phyloP scores from a whole-genome alignment of 441 rosid species.

The Melastoma candidum region DNA sequence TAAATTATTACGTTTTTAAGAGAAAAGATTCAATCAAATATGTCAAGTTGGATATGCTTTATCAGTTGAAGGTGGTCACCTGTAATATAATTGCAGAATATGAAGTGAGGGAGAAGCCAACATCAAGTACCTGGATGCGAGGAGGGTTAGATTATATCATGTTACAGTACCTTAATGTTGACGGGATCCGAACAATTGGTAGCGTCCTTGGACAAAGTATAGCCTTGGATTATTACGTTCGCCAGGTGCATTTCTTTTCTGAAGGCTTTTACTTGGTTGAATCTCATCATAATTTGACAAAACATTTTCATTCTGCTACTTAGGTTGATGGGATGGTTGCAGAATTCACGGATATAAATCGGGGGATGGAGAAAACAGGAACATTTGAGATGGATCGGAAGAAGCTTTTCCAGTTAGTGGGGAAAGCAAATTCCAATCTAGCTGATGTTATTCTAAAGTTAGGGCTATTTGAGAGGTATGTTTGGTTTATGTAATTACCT shows the following conservation, averaged over 20 bases:
- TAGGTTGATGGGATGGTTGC: conserved; percentile 98
- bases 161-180: conserved; percentile 80
- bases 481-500: not conserved
- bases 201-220: conserved; percentile 95
- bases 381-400: conserved; percentile 92
- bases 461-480: conserved; percentile 93
- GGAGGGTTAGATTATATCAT: conserved; percentile 78
- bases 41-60: not conserved
- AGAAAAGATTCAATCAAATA: too few species aligned
- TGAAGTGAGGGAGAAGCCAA: conserved; percentile 81
- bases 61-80: conserved; percentile 12
- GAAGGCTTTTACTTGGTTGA: conserved; percentile 5
- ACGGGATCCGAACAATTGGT: conserved; percentile 84
- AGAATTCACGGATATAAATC: conserved; percentile 89
- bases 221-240: conserved; percentile 91
- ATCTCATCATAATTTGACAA: conserved; percentile 3
- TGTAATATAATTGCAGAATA: conserved; percentile 43
- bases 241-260: conserved; percentile 49
- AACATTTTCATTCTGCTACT: conserved; percentile 2
- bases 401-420: conserved; percentile 89
- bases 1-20: too few species aligned
- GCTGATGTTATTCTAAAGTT: conserved; percentile 96
- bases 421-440: conserved; percentile 85
- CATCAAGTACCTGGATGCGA: conserved; percentile 71
- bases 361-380: conserved; percentile 90